Conservation (phyloP, 805 yeast genomes). For the Kodamaea sagamina region DNA sequence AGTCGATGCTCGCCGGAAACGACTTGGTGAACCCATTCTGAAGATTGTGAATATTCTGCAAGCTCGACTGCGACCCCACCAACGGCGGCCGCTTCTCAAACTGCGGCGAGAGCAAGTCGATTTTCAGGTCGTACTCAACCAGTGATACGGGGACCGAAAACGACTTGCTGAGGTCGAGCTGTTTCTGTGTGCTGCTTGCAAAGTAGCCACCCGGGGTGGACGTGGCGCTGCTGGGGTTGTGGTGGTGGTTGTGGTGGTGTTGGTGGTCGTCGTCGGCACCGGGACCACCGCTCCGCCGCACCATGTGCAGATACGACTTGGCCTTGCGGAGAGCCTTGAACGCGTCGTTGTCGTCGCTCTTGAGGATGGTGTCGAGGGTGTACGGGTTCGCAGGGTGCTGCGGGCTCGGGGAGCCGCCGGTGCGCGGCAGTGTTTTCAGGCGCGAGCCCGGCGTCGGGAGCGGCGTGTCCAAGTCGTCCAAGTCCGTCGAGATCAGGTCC, state of each 20-base stretch:
- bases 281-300: slow-evolving; percentile 1
- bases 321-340: slow-evolving; percentile 42
- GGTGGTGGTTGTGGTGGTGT: slow-evolving; percentile 9
- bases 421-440: slow-evolving; percentile 11
- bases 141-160: slow-evolving; percentile 7
- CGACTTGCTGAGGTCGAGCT: slow-evolving; percentile 10
- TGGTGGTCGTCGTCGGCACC: neutral
- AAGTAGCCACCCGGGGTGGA: slow-evolving; percentile 10
- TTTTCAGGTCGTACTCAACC: slow-evolving; percentile 13
- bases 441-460: slow-evolving; percentile 21
- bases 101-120: slow-evolving; percentile 32
- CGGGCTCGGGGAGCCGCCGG: slow-evolving; percentile 8
- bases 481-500: slow-evolving; percentile 24
- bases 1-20: slow-evolving; percentile 52
- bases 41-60: slow-evolving; percentile 6
- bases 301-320: slow-evolving; percentile 28
- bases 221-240: slow-evolving; percentile 2
- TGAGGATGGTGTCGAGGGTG: slow-evolving; percentile 32
- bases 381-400: slow-evolving; percentile 1
- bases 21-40: slow-evolving; percentile 32
- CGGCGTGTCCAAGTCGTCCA: slow-evolving; percentile 26
- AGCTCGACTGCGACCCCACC: neutral
- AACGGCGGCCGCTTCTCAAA: slow-evolving; percentile 14
- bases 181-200: slow-evolving; percentile 5
- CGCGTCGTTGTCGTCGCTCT: slow-evolving; percentile 40